These are phyloP conservation scores for Kregervanrija delftensis DNA, from an alignment of 805 yeast genomes.

Conservation along the genomic window DNA sequence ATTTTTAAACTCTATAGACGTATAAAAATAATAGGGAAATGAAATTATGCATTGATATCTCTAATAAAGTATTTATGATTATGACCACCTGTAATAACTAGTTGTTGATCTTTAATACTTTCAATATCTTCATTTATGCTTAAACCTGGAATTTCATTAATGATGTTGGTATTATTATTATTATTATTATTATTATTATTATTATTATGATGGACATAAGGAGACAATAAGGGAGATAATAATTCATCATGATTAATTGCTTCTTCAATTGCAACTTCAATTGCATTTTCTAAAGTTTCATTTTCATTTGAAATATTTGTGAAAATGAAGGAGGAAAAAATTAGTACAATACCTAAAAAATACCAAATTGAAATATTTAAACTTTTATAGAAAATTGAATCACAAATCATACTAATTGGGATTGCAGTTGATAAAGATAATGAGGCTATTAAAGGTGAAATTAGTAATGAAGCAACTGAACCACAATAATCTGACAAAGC, in stretches of 20 bases:
- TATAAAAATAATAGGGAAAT: neutral
- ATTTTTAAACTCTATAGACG: neutral
- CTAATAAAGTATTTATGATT: conserved; percentile 29
- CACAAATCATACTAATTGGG: conserved; percentile 46
- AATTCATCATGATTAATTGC: conserved; percentile 40
- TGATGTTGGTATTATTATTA: neutral
- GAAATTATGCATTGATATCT: conserved; percentile 13
- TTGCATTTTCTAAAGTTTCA: conserved; percentile 38
- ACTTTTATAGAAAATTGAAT: conserved; percentile 32
- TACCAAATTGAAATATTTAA: conserved; percentile 29
- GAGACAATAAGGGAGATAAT: conserved; percentile 41
- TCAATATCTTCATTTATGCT: conserved; percentile 13
- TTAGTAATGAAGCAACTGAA: conserved; percentile 43
- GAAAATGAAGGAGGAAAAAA: conserved; percentile 39
- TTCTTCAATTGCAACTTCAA: conserved; percentile 41
- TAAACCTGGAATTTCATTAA: conserved; percentile 21
- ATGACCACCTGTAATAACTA: conserved; percentile 29
- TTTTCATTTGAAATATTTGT: conserved; percentile 40
- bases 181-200: neutral
- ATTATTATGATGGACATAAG: conserved; percentile 20
- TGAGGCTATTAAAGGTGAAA: conserved; percentile 48
- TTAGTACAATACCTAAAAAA: conserved; percentile 40
- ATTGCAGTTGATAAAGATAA: conserved; percentile 45
- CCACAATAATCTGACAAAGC: conserved; percentile 44
- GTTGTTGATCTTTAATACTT: conserved; percentile 11